Evolutionary conservation across 1,284 basidiomycete species (phyloP), one percentile per base, ranked within the genome.

Genomic region (Albatrellus sp.): DNA sequence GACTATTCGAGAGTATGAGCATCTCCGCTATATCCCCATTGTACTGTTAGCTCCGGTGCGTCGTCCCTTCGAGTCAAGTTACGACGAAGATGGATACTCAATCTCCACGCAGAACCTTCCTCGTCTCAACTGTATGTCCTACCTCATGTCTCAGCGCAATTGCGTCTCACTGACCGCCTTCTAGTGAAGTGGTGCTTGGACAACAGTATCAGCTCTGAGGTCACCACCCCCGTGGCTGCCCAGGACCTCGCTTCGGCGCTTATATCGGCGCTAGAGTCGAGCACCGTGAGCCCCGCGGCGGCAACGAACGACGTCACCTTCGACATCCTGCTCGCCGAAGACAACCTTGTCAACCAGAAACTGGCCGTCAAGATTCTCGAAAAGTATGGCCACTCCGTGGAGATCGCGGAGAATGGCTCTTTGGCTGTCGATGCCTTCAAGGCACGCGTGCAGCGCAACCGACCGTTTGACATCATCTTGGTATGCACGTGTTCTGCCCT

Each of bases 331-430:
- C 75, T 98, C 6, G 94, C 94, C 0, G 94, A 99, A 61, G 96
- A 98, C 63, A 98, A 98, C 57, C 68, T 94, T 52, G 94, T 98
- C 50, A 98, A 98, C 67, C 94, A 98, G 69, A 90, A 92, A 60
- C 66, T 98, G 5, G 96, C 96, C 0, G 87, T 96, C 54, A 97
- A 97, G 72, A 90, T 98, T 52, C 69, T 99, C 31, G 92, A 98
- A 66, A 94, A 92, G 59, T 93, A 93, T 44, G 94, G 94, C 0
- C 96, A 98, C 62, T 79, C 80, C 36, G 91, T 97, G 30, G 91
- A 97, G 67, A 92, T 98, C 47, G 96, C 94, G 13, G 93, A 98
- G 70, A 98, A 98, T 57, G 96, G 96, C 8, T 85, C 86, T 55
- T 69, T 92, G 48, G 91, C 91, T 0, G 80, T 94, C 12, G 86